Conservation (phyloP, 2,329 filamentous ascomycete genomes). For the Aspergillus fijiensis region DNA sequence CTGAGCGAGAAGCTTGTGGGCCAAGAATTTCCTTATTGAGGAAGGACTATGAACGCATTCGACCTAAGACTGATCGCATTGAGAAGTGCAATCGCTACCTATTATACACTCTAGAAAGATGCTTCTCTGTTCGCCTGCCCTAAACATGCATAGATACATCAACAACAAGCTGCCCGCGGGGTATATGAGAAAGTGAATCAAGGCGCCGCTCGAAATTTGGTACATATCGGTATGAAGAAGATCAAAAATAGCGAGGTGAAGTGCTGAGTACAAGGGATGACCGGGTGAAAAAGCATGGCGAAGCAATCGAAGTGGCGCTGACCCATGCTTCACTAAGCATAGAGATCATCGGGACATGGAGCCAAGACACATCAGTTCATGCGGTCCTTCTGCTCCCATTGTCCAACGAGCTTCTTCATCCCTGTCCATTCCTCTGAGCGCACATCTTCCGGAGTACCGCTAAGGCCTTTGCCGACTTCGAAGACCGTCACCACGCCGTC, state of each 20-base stretch:
- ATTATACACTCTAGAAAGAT: slow-evolving; percentile 1
- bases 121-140: slow-evolving; percentile 12
- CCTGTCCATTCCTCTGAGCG: slow-evolving; percentile 88
- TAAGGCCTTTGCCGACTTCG: slow-evolving; percentile 73
- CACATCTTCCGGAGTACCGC: slow-evolving; percentile 77
- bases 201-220: slow-evolving; percentile 19
- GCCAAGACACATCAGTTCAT: slow-evolving; percentile 21
- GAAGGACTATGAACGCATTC: neutral
- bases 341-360: neutral
- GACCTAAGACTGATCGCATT: neutral
- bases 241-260: slow-evolving; percentile 1
- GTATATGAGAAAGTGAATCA: slow-evolving; percentile 28
- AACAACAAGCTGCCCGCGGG: slow-evolving; percentile 22
- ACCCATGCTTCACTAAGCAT: no score
- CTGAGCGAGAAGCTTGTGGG: slow-evolving; percentile 48
- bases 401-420: slow-evolving; percentile 83
- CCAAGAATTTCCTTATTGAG: slow-evolving; percentile 33
- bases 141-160: slow-evolving; percentile 23
- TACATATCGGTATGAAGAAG: slow-evolving; percentile 14
- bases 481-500: slow-evolving; percentile 90
- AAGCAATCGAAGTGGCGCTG: neutral
- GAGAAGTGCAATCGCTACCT: neutral
- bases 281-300: neutral
- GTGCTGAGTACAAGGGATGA: slow-evolving; percentile 11
- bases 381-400: slow-evolving; percentile 60